Evolutionary conservation across 2,329 filamentous ascomycete species (phyloP).

Genomic region (Rutstroemia sydowiana): DNA sequence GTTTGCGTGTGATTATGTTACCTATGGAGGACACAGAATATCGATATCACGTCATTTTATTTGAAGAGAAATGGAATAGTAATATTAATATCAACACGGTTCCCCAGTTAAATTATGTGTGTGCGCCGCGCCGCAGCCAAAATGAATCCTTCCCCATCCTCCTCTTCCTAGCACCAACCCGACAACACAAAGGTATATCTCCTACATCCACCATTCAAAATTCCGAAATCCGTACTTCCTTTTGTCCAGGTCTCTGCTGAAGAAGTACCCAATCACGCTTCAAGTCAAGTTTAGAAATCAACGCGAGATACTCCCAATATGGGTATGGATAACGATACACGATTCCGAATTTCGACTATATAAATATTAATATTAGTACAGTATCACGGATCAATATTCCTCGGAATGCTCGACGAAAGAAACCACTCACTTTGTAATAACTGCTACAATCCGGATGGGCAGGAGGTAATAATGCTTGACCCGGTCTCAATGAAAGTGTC

Average conservation of each 20-base stretch:
- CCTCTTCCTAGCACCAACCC: too few species aligned
- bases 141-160: too few species aligned
- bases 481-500: not conserved
- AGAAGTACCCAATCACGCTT: constrained; percentile 2
- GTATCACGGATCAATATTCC: not conserved
- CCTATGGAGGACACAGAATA: too few species aligned
- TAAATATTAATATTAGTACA: not conserved
- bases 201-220: too few species aligned
- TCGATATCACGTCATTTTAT: too few species aligned
- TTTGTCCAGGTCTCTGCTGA: not conserved
- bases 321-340: constrained; percentile 1
- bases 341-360: not conserved
- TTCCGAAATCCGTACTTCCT: not conserved
- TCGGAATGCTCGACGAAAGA: too few species aligned
- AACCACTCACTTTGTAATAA: not conserved
- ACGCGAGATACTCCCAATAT: not conserved
- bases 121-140: too few species aligned
- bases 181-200: too few species aligned
- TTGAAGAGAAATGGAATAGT: too few species aligned
- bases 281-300: not conserved
- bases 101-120: too few species aligned
- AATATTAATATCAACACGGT: too few species aligned
- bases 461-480: not conserved
- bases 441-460: not conserved
- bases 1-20: too few species aligned